phyloP scores from a whole-genome alignment of 257 asterid species.

The Marsdenia floribunda region DNA sequence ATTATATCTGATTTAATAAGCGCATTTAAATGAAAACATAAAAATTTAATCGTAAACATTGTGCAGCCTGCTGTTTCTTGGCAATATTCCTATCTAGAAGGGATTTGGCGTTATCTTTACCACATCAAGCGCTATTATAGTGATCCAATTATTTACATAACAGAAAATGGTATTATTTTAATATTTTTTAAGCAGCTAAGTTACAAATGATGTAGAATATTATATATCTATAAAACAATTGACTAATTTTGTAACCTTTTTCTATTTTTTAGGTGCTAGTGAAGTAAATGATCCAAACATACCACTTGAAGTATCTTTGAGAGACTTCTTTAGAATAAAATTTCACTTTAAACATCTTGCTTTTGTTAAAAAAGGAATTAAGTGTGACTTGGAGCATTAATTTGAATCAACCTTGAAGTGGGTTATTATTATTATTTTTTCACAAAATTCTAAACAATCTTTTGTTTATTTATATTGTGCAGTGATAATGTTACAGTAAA shows the following conservation, averaged over 20 bases:
- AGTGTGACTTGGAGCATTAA: not conserved
- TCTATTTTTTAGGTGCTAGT: slow-evolving; percentile 14
- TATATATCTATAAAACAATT: no score
- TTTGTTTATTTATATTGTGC: not conserved
- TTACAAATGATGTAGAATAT: no score
- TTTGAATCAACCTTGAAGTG: not conserved
- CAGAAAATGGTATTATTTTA: slow-evolving; percentile 29
- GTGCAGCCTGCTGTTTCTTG: not conserved
- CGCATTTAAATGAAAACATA: not conserved
- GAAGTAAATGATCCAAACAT: slow-evolving; percentile 18
- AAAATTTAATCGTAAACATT: not conserved
- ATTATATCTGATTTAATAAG: no score
- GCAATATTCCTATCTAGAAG: slow-evolving; percentile 29
- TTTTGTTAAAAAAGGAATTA: slow-evolving; percentile 23
- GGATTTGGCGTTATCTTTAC: slow-evolving; percentile 19
- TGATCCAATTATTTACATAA: slow-evolving; percentile 27
- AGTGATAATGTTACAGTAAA: slow-evolving; percentile 24
- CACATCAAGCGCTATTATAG: slow-evolving; percentile 27
- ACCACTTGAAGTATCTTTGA: slow-evolving; percentile 18
- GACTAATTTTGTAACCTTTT: not conserved
- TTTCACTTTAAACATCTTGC: slow-evolving; percentile 24
- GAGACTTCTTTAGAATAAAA: slow-evolving; percentile 20
- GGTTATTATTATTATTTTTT: no score
- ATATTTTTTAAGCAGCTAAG: no score
- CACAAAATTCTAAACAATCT: not conserved